Evolutionary conservation across 164 flowering plant species (phyloP).

Genomic region (Kingdonia uniflora): DNA sequence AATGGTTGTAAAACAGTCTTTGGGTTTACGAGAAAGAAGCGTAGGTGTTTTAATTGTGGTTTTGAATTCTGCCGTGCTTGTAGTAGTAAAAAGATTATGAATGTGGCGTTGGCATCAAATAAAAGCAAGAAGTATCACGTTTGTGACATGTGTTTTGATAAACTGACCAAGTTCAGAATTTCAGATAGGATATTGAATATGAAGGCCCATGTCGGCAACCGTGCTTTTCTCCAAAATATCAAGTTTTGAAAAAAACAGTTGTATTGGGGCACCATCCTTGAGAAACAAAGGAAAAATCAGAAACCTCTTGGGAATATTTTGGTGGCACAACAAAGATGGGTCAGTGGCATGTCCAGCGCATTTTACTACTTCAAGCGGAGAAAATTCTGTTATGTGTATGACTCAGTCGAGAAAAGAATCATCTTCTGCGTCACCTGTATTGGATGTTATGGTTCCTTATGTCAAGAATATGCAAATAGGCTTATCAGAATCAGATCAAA

Average conservation of each 20-base stretch:
- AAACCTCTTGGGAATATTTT: constrained; percentile 12
- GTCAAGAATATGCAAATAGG: constrained; percentile 1
- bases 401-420: too few relatives aligned
- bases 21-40: constrained; percentile 53
- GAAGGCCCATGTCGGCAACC: constrained; percentile 18
- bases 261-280: constrained; percentile 10
- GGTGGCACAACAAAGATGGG: constrained; percentile 13
- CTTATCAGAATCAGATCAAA: constrained; percentile 20
- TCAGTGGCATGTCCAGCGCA: constrained; percentile 46
- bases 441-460: constrained; percentile 8
- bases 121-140: constrained; percentile 47
- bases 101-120: constrained; percentile 49
- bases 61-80: constrained; percentile 48
- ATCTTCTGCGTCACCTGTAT: neutral
- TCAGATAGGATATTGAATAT: constrained; percentile 8
- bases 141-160: constrained; percentile 47
- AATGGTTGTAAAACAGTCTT: constrained; percentile 41
- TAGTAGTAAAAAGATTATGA: constrained; percentile 40
- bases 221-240: constrained; percentile 13
- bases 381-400: too few relatives aligned
- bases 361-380: constrained; percentile 20
- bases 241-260: constrained; percentile 14
- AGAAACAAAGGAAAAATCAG: constrained; percentile 16
- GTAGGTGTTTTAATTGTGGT: constrained; percentile 66
- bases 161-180: constrained; percentile 16